Conservation (phyloP, 140 eudicot species). For the Anethum foeniculum region DNA sequence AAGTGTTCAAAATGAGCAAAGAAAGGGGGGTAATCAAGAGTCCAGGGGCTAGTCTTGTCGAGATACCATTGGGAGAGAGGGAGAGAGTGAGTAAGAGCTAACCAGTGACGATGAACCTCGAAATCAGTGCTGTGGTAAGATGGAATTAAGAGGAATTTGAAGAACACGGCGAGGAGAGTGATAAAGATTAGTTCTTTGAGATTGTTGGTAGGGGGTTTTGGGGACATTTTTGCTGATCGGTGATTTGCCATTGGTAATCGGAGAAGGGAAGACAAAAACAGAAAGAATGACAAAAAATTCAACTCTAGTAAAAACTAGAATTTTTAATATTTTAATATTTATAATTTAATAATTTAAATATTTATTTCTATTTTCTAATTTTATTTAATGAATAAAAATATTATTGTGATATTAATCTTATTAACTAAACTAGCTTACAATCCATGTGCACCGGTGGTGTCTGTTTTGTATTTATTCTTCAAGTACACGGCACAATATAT, state of each 20-base stretch:
- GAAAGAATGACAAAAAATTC: too few species aligned
- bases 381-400: too few species aligned
- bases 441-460: too few species aligned
- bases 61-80: slow-evolving; percentile 72
- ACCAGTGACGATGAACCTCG: slow-evolving; percentile 92
- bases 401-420: too few species aligned
- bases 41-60: slow-evolving; percentile 72
- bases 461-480: too few species aligned
- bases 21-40: slow-evolving; percentile 91
- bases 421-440: too few species aligned
- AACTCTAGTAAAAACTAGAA: too few species aligned
- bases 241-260: not conserved
- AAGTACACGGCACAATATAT: too few species aligned
- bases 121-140: slow-evolving; percentile 88
- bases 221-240: not conserved
- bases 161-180: slow-evolving; percentile 38
- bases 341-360: too few species aligned
- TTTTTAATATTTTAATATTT: too few species aligned
- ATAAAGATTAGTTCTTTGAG: not conserved
- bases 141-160: slow-evolving; percentile 72
- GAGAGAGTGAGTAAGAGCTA: slow-evolving; percentile 71
- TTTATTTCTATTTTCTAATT: too few species aligned
- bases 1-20: slow-evolving; percentile 66
- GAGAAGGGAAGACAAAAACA: not conserved
- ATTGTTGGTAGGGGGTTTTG: not conserved